A percentile compares a stretch with the other conserved stretches of the same genome.
These are phyloP conservation scores for Anthracocystis panici-leucophaei DNA, from an alignment of 1,284 basidiomycete genomes.

Conservation along the genomic window DNA sequence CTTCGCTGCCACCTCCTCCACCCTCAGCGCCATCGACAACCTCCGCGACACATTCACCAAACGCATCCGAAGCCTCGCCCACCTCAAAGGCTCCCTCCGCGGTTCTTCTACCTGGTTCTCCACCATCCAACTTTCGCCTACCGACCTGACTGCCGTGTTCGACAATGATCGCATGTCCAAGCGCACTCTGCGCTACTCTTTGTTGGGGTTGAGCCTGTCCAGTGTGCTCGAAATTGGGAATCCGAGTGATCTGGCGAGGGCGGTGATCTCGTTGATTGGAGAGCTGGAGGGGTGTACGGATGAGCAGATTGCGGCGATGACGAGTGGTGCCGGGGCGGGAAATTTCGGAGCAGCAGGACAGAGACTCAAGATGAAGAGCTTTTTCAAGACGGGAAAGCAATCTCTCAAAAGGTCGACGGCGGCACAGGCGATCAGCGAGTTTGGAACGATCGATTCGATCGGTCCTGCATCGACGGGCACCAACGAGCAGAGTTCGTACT, in stretches of 20 bases:
- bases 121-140: slow-evolving; percentile 30
- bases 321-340: slow-evolving; percentile 17
- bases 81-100: slow-evolving; percentile 47
- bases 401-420: slow-evolving; percentile 37
- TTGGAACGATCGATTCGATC: slow-evolving; percentile 29
- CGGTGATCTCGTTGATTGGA: slow-evolving; percentile 46
- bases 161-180: slow-evolving; percentile 54
- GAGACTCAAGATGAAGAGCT: slow-evolving; percentile 45
- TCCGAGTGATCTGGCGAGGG: slow-evolving; percentile 42
- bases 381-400: slow-evolving; percentile 51
- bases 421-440: slow-evolving; percentile 46
- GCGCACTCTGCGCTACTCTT: slow-evolving; percentile 41
- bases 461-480: slow-evolving; percentile 22
- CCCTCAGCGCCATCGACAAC: slow-evolving; percentile 26
- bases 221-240: slow-evolving; percentile 46
- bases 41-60: slow-evolving; percentile 46
- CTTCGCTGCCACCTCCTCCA: slow-evolving; percentile 5
- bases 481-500: slow-evolving; percentile 76
- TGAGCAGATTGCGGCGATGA: slow-evolving; percentile 32
- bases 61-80: slow-evolving; percentile 42
- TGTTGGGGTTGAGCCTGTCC: slow-evolving; percentile 54
- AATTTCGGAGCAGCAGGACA: slow-evolving; percentile 20
- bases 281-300: slow-evolving; percentile 53
- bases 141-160: slow-evolving; percentile 42
- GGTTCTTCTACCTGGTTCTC: slow-evolving; percentile 48